phyloP scores from a whole-genome alignment of 1,139 yeast species.

The Dujonia santamariae region DNA sequence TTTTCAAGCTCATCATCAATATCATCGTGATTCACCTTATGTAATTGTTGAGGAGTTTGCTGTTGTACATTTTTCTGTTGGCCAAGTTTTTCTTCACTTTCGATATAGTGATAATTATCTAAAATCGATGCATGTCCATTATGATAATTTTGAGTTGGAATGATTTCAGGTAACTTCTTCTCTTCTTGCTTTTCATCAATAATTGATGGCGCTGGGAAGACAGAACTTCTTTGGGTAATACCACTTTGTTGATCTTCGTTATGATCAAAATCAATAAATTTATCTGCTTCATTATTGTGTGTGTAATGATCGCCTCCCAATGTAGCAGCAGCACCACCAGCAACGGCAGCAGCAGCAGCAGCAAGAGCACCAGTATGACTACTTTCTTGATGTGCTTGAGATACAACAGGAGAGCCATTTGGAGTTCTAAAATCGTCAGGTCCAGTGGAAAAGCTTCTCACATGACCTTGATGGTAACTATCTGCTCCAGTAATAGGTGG shows the following conservation, averaged over 20 bases:
- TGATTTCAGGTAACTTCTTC: no score
- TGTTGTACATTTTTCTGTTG: background rate
- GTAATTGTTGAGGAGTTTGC: no score
- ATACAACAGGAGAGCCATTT: slow-evolving; percentile 32
- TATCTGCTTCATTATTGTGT: slow-evolving; percentile 3
- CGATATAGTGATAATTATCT: slow-evolving; percentile 11
- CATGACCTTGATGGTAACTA: slow-evolving; percentile 25
- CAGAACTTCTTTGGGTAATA: slow-evolving; percentile 1
- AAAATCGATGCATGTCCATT: slow-evolving; percentile 15
- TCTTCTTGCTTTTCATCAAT: slow-evolving; percentile 4
- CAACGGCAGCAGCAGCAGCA: slow-evolving; percentile 12
- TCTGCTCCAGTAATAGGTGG: slow-evolving; percentile 13
- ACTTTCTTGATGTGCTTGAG: background rate
- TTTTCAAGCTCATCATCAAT: slow-evolving; percentile 4
- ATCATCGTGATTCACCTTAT: no score
- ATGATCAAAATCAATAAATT: slow-evolving; percentile 11
- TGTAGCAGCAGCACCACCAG: slow-evolving; percentile 8
- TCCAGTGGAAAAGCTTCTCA: slow-evolving; percentile 39
- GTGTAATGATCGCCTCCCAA: slow-evolving; percentile 1
- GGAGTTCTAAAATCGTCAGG: slow-evolving; percentile 46
- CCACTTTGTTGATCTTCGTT: slow-evolving; percentile 5
- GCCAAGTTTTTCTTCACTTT: slow-evolving; percentile 1
- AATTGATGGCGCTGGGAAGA: slow-evolving; percentile 9
- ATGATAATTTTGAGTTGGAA: slow-evolving; percentile 7
- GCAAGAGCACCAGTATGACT: slow-evolving; percentile 11